Evolutionary conservation across 371 early-diverging fungal genomes (phyloP).

Genomic region (Mortierella sp.): DNA sequence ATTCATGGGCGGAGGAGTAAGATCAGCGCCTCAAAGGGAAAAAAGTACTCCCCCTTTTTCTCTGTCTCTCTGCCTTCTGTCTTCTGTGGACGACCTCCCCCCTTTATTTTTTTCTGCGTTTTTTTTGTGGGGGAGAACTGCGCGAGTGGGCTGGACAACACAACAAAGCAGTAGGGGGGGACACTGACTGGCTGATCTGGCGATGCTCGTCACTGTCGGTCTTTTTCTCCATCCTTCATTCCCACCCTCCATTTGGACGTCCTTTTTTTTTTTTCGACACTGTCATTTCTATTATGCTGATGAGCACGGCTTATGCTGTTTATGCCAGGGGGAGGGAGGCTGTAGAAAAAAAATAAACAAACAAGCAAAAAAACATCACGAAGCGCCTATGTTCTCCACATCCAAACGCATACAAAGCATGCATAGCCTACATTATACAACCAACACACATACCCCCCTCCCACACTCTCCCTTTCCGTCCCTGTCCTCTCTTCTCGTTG

Average conservation of each 20-base stretch:
- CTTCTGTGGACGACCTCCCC: not conserved
- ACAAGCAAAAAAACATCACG: not conserved
- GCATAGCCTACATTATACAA: not conserved
- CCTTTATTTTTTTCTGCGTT: constrained; percentile 1
- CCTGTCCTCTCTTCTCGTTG: constrained; percentile 22
- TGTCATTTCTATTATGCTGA: too few relatives aligned
- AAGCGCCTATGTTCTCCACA: not conserved
- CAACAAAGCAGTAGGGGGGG: constrained; percentile 11
- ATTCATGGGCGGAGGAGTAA: not conserved
- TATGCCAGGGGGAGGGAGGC: constrained; percentile 3
- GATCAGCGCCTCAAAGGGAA: not conserved
- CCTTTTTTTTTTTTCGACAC: not conserved
- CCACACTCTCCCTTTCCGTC: constrained; percentile 10
- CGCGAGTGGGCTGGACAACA: constrained; percentile 4
- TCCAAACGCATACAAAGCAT: constrained; percentile 1
- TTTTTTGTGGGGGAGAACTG: constrained; percentile 15
- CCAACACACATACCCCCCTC: constrained; percentile 6
- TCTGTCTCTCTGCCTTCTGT: not conserved
- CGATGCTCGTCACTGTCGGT: not conserved
- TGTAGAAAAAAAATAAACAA: not conserved
- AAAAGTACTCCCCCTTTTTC: not conserved
- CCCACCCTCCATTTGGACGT: not conserved
- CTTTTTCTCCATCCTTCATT: not conserved
- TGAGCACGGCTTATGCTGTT: constrained; percentile 5
- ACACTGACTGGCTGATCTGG: not conserved